Percentiles rank a stretch among this genome's conserved stretches.
Evolutionary conservation across 2,329 filamentous ascomycete species (phyloP).

Genomic region (Aspergillus sp.): DNA sequence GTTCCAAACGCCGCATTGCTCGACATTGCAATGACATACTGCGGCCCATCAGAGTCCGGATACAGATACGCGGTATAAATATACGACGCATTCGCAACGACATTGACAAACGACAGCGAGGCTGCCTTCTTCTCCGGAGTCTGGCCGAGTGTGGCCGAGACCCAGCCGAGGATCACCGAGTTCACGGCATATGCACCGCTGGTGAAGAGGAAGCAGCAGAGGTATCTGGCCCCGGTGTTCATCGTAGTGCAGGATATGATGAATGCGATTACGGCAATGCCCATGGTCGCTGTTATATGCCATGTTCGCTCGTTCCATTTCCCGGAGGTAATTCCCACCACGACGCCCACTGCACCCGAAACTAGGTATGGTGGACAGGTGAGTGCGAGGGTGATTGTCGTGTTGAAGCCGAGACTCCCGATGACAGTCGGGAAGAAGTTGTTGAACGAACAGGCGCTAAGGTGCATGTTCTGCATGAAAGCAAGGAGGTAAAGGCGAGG

Average conservation of each 20-base stretch:
- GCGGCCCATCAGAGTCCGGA: constrained; percentile 8
- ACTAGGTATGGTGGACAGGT: constrained; percentile 32
- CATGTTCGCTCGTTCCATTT: constrained; percentile 21
- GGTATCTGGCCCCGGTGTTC: constrained; percentile 21
- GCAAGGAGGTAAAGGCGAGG: constrained; percentile 42
- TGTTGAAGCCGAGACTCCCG: constrained; percentile 46
- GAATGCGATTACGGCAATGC: constrained; percentile 22
- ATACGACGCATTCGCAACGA: constrained; percentile 34
- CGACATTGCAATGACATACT: background rate
- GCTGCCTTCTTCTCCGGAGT: constrained; percentile 43
- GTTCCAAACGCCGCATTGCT: background rate
- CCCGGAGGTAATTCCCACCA: background rate
- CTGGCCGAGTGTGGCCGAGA: constrained; percentile 37
- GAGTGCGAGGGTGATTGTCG: constrained; percentile 49
- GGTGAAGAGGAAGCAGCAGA: constrained; percentile 25
- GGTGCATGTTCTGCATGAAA: constrained; percentile 49
- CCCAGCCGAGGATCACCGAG: constrained; percentile 41
- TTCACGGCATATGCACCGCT: constrained; percentile 29
- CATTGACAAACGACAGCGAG: constrained; percentile 39
- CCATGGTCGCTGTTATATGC: constrained; percentile 19
- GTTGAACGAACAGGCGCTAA: constrained; percentile 46
- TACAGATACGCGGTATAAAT: constrained; percentile 37
- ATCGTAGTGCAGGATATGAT: constrained; percentile 18
- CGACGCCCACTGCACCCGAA: background rate
- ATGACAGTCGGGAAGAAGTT: constrained; percentile 49